Evolutionary conservation across 2,329 filamentous ascomycete species (phyloP).

Genomic region (Talaromyces rugulosus): DNA sequence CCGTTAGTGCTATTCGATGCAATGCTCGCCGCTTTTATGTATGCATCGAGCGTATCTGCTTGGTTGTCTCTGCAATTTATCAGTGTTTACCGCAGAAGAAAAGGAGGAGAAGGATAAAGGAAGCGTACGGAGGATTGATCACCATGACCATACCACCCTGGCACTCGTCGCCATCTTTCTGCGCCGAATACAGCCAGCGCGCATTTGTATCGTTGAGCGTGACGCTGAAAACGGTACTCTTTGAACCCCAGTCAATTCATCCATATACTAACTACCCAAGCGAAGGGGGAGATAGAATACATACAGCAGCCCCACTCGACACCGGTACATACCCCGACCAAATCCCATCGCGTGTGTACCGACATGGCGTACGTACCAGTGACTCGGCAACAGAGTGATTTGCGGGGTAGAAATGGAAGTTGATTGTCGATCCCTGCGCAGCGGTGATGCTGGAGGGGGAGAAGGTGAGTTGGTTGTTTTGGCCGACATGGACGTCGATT

Average conservation of each 20-base stretch:
- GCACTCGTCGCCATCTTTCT: constrained; percentile 42
- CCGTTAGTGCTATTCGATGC: neutral
- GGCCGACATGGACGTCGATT: constrained; percentile 29
- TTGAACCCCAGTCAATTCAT: neutral
- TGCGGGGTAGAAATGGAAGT: constrained; percentile 60
- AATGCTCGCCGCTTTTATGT: constrained; percentile 13
- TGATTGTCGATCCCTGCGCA: constrained; percentile 30
- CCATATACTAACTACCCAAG: neutral
- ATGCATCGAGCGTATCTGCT: constrained; percentile 15
- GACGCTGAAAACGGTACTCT: constrained; percentile 38
- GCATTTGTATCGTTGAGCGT: constrained; percentile 42
- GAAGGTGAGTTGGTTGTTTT: constrained; percentile 27
- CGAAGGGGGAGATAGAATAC: neutral
- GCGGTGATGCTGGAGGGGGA: constrained; percentile 26
- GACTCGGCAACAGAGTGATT: constrained; percentile 63
- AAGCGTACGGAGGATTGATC: constrained; percentile 44
- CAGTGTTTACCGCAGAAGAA: neutral
- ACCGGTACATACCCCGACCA: constrained; percentile 17
- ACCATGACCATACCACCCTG: constrained; percentile 50
- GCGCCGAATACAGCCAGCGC: constrained; percentile 51
- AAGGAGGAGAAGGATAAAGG: neutral
- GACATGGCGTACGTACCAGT: constrained; percentile 57
- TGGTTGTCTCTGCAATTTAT: neutral
- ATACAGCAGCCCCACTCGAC: neutral
- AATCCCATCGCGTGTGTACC: constrained; percentile 43